A percentile compares a stretch with the other conserved stretches of the same genome.
phyloP scores from a whole-genome alignment of 106 monocot species.

The Dactylorhiza incarnata region DNA sequence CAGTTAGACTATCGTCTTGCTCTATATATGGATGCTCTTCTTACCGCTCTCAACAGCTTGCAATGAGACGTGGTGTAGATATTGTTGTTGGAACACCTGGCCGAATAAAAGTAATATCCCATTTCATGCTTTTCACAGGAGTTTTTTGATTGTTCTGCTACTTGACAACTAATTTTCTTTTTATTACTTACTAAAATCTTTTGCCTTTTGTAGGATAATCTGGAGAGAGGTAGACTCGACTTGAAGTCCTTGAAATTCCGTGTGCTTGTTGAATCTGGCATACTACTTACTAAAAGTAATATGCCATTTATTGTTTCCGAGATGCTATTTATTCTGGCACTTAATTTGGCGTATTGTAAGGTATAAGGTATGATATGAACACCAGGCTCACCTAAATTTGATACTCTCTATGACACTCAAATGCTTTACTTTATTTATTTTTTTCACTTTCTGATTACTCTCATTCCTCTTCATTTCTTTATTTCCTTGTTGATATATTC shows the following conservation, averaged over 20 bases:
- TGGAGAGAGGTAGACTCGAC: slow-evolving; percentile 61
- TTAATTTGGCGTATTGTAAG: slow-evolving; percentile 9
- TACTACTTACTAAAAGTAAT: no score
- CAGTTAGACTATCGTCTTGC: slow-evolving; percentile 66
- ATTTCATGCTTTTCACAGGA: slow-evolving; percentile 5
- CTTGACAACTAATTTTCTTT: not conserved
- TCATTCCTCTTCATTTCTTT: not conserved
- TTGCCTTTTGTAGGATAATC: slow-evolving; percentile 48
- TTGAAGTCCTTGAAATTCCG: no score
- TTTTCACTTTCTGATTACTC: not conserved
- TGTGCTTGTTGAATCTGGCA: no score
- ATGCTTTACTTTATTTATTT: not conserved
- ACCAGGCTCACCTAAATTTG: not conserved
- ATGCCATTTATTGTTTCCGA: no score
- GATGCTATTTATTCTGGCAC: not conserved
- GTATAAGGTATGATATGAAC: not conserved
- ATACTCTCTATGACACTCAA: not conserved
- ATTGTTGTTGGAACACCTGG: no score
- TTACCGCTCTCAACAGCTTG: slow-evolving; percentile 56
- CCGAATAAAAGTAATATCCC: slow-evolving; percentile 57
- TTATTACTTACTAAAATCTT: not conserved
- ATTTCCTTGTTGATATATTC: not conserved
- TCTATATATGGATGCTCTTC: slow-evolving; percentile 83
- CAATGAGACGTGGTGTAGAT: slow-evolving; percentile 80
- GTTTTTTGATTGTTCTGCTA: not conserved